These are phyloP conservation scores for Skeletonema marinoi DNA, from an alignment of 108 stramenopile species.

Conservation along the genomic window DNA sequence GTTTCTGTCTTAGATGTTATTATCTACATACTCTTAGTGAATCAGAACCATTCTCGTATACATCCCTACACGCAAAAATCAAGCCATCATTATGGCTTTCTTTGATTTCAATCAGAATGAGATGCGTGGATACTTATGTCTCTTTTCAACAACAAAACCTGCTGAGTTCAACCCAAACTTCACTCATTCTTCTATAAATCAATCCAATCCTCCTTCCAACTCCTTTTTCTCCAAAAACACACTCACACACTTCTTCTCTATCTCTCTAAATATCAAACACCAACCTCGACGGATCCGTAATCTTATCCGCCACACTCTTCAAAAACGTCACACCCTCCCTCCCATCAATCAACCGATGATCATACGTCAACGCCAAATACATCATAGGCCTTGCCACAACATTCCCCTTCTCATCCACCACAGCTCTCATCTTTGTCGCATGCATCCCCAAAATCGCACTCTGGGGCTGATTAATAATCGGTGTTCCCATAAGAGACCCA, in stretches of 20 bases:
- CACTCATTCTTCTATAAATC: background rate
- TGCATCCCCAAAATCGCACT: conserved; percentile 99
- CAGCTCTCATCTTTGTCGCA: conserved; percentile 98
- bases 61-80: background rate
- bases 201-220: background rate
- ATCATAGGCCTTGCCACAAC: conserved; percentile 99
- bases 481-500: conserved; percentile 98
- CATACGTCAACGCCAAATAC: conserved; percentile 99
- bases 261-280: conserved; percentile 86
- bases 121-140: background rate
- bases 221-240: background rate
- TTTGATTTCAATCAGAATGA: background rate
- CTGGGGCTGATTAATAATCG: conserved; percentile 99
- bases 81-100: background rate
- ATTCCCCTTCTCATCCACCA: conserved; percentile 94
- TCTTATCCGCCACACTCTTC: conserved; percentile 96
- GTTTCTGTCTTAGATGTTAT: background rate
- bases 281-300: conserved; percentile 93
- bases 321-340: conserved; percentile 99
- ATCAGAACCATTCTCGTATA: background rate
- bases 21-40: background rate
- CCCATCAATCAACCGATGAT: conserved; percentile 99
- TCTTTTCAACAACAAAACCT: background rate
- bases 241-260: background rate
- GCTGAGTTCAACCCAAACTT: background rate